Evolutionary conservation across 495 filamentous ascomycete species (phyloP).

Genomic region (Trichocladium antarcticum): DNA sequence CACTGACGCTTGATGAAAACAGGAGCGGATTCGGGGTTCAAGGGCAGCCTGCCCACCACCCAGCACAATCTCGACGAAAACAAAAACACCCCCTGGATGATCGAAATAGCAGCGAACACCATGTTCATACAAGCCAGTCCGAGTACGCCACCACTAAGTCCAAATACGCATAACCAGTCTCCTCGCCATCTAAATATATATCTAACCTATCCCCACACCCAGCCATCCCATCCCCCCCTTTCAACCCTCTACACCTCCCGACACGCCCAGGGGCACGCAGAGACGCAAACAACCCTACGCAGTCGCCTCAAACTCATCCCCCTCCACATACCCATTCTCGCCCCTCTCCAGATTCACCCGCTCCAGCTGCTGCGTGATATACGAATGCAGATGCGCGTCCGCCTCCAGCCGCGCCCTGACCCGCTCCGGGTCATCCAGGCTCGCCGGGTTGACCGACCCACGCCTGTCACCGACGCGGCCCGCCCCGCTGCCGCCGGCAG

Average conservation of each 20-base stretch:
- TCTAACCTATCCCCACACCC: too few species aligned
- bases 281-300: background rate
- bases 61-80: too few species aligned
- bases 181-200: too few species aligned
- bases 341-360: conserved; percentile 39
- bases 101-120: too few species aligned
- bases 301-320: conserved; percentile 44
- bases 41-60: too few species aligned
- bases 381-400: conserved; percentile 55
- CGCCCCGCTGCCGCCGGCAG: background rate
- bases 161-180: too few species aligned
- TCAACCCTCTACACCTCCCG: background rate
- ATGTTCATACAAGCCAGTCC: too few species aligned
- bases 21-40: background rate
- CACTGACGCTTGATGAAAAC: conserved; percentile 23
- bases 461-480: conserved; percentile 17
- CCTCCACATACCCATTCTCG: conserved; percentile 26
- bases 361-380: conserved; percentile 60
- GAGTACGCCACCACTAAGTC: too few species aligned
- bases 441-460: conserved; percentile 20
- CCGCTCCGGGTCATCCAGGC: conserved; percentile 26
- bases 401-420: conserved; percentile 39
- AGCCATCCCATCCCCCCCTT: background rate
- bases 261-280: too few species aligned
- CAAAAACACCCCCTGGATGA: too few species aligned